Evolutionary conservation across 768 basidiomycete genomes (phyloP).

Genomic region (Hydnomerulius pinastri): DNA sequence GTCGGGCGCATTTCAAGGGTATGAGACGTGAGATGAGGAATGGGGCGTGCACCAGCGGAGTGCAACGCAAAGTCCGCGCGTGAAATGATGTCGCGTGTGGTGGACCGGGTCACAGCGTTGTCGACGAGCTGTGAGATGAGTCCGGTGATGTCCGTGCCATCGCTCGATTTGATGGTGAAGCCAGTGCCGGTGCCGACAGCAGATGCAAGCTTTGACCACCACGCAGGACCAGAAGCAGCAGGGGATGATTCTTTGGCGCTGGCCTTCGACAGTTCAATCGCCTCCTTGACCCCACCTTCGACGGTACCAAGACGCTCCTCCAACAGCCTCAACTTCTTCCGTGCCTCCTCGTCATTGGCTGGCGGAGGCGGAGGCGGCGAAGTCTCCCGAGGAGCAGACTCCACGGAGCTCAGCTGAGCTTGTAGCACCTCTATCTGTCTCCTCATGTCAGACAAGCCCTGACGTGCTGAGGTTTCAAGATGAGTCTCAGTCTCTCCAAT

Average conservation of each 20-base stretch:
- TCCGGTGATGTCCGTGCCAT: constrained; percentile 72
- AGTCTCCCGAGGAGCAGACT: constrained; percentile 22
- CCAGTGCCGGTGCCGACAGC: constrained; percentile 44
- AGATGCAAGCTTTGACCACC: constrained; percentile 71
- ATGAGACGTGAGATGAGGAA: constrained; percentile 82
- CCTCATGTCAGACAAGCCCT: constrained; percentile 50
- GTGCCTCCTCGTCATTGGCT: constrained; percentile 57
- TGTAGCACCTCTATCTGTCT: constrained; percentile 58
- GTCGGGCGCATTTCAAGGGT: constrained; percentile 68
- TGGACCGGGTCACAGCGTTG: constrained; percentile 62
- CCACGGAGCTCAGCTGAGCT: constrained; percentile 38
- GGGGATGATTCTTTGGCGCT: constrained; percentile 38
- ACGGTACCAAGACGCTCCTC: constrained; percentile 64
- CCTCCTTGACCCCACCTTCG: constrained; percentile 69
- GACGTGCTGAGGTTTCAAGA: constrained; percentile 44
- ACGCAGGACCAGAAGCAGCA: constrained; percentile 46
- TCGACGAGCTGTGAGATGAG: constrained; percentile 80
- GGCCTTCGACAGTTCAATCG: constrained; percentile 64
- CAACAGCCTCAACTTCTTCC: constrained; percentile 51
- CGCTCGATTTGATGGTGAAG: constrained; percentile 68
- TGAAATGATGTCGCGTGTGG: constrained; percentile 75
- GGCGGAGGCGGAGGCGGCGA: constrained; percentile 12
- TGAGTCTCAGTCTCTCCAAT: constrained; percentile 56
- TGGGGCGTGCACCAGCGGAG: constrained; percentile 77
- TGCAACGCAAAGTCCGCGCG: constrained; percentile 85